Base-by-base conservation (phyloP, 768 basidiomycete genomes). In the Hypholoma fasciculare region DNA sequence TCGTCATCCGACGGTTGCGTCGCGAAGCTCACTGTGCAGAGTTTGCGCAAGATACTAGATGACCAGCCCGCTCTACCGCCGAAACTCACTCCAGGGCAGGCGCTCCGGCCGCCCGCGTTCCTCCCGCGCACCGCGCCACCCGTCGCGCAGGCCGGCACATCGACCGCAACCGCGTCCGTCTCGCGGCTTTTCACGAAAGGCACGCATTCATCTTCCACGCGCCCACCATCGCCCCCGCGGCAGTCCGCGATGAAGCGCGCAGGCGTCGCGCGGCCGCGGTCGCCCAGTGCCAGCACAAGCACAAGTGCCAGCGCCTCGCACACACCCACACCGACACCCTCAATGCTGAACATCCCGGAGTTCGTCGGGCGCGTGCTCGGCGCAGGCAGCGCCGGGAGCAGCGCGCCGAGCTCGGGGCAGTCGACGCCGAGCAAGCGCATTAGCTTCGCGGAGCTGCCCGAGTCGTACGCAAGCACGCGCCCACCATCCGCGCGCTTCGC, bases 141-240 rank as follows among this genome's bases (percentile, higher is more conserved):
- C 9, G 67, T 71, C 1, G 75, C 87, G 6, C 72, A 78, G 20
- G 77, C 82, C 4, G 78, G 82, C n/a, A 87, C 88, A 4, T 89
- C 88, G 3, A 88, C 77, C 4, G 87, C 91, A 1, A 93, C 91
- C 1, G 91, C 90, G 1, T 88, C 86, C 27, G 78, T 93, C 49
- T 90, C 89, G 20, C 79, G 87, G n/a, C 79, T 92, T 13, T 88
- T 87, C 63, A 90, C 89, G 0, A 87, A 85, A 60, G 78, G 71
- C 34, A 75, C 68, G 42, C 78, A 80, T 62, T 79, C 85, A 2
- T 81, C 84, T 14, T 88, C 88, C 3, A 86, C 89, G 1, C 80
- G 85, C 4, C 74, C 86, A 2, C 84, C 82, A 3, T 83, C 82
- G 0, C 86, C 87, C 0, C 88, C 89, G 12, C 70, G 74, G 8